These are phyloP conservation scores for Blastobotrys mokoenaii DNA, from an alignment of 805 yeast genomes.

Conservation along the genomic window DNA sequence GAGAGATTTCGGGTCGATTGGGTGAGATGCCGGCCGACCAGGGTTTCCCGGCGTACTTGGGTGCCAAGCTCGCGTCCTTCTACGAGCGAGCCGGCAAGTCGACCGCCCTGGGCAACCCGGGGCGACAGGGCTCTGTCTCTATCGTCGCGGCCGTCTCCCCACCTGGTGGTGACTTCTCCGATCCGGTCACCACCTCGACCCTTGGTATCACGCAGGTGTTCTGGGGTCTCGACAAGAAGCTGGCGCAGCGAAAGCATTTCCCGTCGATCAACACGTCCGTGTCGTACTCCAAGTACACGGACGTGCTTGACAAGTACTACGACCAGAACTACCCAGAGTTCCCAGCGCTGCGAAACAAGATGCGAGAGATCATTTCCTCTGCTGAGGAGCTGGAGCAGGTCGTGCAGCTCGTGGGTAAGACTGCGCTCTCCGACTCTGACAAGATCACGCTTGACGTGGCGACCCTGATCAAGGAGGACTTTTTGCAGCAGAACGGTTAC, in stretches of 20 bases:
- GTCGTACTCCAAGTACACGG: slow-evolving; percentile 94
- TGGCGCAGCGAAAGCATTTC: slow-evolving; percentile 99
- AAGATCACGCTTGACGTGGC: slow-evolving; percentile 95
- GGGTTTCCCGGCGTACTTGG: slow-evolving; percentile 99
- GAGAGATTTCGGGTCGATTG: slow-evolving; percentile 99
- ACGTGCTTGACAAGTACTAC: slow-evolving; percentile 76
- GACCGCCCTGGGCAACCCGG: slow-evolving; percentile 90
- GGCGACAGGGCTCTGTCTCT: slow-evolving; percentile 96
- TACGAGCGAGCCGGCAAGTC: slow-evolving; percentile 99
- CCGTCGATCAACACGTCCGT: slow-evolving; percentile 96
- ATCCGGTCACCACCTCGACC: slow-evolving; percentile 97
- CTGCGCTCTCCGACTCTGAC: slow-evolving; percentile 93
- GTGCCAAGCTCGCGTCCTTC: slow-evolving; percentile 97
- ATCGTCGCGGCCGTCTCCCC: slow-evolving; percentile 99
- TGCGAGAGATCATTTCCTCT: slow-evolving; percentile 87
- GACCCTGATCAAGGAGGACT: slow-evolving; percentile 87
- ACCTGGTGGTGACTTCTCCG: slow-evolving; percentile 99
- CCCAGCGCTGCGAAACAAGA: slow-evolving; percentile 81
- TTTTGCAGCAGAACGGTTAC: slow-evolving; percentile 98
- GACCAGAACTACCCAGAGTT: slow-evolving; percentile 83
- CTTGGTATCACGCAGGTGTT: slow-evolving; percentile 99
- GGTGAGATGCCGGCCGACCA: slow-evolving; percentile 99
- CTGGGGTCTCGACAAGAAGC: slow-evolving; percentile 99
- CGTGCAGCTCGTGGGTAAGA: slow-evolving; percentile 97
- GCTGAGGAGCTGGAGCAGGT: slow-evolving; percentile 99